Conservation (phyloP, 306 rosid genomes). For the Lotus japonicus region DNA sequence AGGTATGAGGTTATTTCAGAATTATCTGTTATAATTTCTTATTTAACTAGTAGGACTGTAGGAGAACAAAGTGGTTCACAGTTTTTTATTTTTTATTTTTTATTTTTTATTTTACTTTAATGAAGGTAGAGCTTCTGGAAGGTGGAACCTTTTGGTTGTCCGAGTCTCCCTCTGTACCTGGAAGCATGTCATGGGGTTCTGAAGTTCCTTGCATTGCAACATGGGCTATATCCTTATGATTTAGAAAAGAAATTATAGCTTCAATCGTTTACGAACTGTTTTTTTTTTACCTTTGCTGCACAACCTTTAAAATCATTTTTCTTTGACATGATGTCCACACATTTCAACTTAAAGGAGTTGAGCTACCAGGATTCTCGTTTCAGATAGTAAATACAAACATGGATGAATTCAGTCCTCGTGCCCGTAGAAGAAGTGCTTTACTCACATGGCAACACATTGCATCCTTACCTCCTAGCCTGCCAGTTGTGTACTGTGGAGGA, state of each 20-base stretch:
- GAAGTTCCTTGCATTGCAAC: conserved; percentile 85
- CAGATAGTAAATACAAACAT: conserved; percentile 93
- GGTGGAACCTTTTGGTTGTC: conserved; percentile 99
- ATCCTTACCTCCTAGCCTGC: conserved; percentile 89
- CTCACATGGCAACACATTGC: conserved; percentile 99
- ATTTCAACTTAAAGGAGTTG: conserved; percentile 94
- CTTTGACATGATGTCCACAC: conserved; percentile 98
- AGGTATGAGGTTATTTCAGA: conserved; percentile 37
- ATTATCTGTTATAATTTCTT: not conserved
- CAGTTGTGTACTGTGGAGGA: conserved; percentile 95
- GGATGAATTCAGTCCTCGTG: conserved; percentile 84
- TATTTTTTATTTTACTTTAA: conserved; percentile 8
- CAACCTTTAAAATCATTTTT: conserved; percentile 26
- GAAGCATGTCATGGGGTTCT: conserved; percentile 98
- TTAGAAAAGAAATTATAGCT: not conserved
- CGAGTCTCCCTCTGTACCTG: conserved; percentile 95
- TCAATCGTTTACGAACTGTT: conserved; percentile 14
- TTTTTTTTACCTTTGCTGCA: conserved; percentile 9
- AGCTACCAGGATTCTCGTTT: conserved; percentile 92
- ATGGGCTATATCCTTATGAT: conserved; percentile 93
- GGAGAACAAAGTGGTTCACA: not conserved
- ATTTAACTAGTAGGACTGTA: not conserved
- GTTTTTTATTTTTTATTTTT: not conserved
- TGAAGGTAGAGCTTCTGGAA: conserved; percentile 87
- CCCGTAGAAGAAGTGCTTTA: conserved; percentile 92